Base-by-base conservation (phyloP, 208 protist species). In the Naegleria lovaniensis region DNA sequence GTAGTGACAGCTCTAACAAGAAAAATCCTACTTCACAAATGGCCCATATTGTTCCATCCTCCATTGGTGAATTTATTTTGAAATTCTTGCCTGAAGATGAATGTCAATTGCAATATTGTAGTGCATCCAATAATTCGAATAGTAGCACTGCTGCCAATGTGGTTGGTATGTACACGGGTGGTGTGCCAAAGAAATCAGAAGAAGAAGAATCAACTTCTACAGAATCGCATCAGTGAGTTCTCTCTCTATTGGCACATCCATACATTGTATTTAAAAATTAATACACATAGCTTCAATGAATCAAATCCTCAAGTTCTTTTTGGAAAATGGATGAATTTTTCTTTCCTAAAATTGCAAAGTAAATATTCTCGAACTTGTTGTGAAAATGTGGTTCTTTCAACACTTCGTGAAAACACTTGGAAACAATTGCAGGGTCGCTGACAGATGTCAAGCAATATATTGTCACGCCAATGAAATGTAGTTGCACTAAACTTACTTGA, bases 71-170 rank as follows among this genome's bases (percentile, higher is more conserved):
- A 79, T 79, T 79, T 79, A 36, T 36, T 36, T 29, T 79, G 29
- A 79, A 79, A 79, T 79, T 79, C 25, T 36, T 79, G 9, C 67
- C 67, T 36, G 67, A 79, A 79, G 67, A 79, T 79, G 67, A 79
- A 36, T 79, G 16, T 36, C 67, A 79, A 79, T 79, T 79, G n/a
- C 29, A 79, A 79, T 79, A 36, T 79, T 9, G 6, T 36, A 36
- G 29, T 79, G 29, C 25, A 36, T 4, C 29, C 7, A n/a, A 79
- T 11, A 36, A 36, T n/a, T n/a, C n/a, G n/a, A 9, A 75, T 36
- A 19, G 19, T 67, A 29, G 13, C 11, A 79, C 0, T 29, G n/a
- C 9, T 79, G 7, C 16, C 5, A 79, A 36, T 2, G 29, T 79
- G 19, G 67, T 79, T 25, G 67, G 67, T 36, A 79, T 79, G 67